Conservation (phyloP, 2,329 filamentous ascomycete genomes). For the Epichloe hybrida region DNA sequence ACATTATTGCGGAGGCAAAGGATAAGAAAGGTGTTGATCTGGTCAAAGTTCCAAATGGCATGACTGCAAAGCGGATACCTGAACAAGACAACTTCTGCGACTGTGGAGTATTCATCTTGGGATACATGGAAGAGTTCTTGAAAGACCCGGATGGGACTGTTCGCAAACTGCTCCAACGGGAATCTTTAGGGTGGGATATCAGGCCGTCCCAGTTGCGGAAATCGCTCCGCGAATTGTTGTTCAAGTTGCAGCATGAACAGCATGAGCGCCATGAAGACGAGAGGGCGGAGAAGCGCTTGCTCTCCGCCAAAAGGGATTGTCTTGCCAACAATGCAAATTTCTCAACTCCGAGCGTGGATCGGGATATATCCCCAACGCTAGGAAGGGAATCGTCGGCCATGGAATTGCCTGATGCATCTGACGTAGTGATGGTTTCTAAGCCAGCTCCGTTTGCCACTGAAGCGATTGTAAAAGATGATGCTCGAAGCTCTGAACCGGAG, state of each 20-base stretch:
- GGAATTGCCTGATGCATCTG: background rate
- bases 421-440: background rate
- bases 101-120: conserved; percentile 76
- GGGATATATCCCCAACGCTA: background rate
- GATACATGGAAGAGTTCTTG: conserved; percentile 74
- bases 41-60: conserved; percentile 26
- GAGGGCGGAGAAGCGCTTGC: conserved; percentile 19
- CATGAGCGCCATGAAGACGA: conserved; percentile 25
- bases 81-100: conserved; percentile 74
- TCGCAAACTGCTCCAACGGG: conserved; percentile 47
- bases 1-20: conserved; percentile 59
- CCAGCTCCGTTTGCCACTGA: no score
- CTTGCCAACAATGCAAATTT: background rate
- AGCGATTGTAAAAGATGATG: background rate
- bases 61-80: conserved; percentile 65
- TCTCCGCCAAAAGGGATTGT: conserved; percentile 13
- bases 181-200: conserved; percentile 38
- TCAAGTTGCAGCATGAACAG: conserved; percentile 48
- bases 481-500: background rate
- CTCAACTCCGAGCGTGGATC: background rate
- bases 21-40: conserved; percentile 39
- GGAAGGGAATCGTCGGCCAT: background rate
- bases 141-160: conserved; percentile 59
- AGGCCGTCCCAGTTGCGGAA: conserved; percentile 45
- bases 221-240: conserved; percentile 52